A percentile compares a stretch with the other conserved stretches of the same genome.
These are phyloP conservation scores for Alloteropsis angusta DNA, from an alignment of 202 grass and related monocot genomes.

Conservation along the genomic window DNA sequence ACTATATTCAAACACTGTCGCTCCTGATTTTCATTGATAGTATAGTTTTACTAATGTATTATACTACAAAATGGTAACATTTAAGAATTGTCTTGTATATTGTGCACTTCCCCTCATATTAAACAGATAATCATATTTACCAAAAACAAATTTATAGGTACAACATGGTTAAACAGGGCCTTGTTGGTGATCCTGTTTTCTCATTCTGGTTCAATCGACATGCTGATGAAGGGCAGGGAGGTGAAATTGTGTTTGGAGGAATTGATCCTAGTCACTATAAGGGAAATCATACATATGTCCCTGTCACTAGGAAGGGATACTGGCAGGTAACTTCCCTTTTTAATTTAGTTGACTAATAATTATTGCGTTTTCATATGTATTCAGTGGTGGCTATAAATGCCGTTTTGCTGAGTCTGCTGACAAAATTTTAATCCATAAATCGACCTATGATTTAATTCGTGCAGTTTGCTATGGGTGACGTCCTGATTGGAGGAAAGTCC, in stretches of 20 bases:
- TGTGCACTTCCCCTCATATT: background rate
- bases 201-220: constrained; percentile 88
- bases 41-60: background rate
- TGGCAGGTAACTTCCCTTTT: constrained; percentile 47
- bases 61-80: background rate
- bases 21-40: background rate
- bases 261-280: constrained; percentile 65
- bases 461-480: constrained; percentile 82
- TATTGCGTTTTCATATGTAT: background rate
- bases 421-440: constrained; percentile 9
- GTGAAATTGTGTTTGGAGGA: constrained; percentile 90
- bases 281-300: constrained; percentile 62
- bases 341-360: background rate
- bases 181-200: constrained; percentile 57
- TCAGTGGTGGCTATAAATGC: background rate
- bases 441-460: constrained; percentile 17
- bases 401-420: background rate
- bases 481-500: constrained; percentile 51
- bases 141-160: constrained; percentile 44
- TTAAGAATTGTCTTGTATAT: background rate
- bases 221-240: constrained; percentile 58
- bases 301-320: constrained; percentile 74
- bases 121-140: background rate
- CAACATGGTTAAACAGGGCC: constrained; percentile 71
- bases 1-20: background rate